These are phyloP conservation scores for Rhodotorula diobovata DNA, from an alignment of 768 basidiomycete genomes.

Conservation along the genomic window DNA sequence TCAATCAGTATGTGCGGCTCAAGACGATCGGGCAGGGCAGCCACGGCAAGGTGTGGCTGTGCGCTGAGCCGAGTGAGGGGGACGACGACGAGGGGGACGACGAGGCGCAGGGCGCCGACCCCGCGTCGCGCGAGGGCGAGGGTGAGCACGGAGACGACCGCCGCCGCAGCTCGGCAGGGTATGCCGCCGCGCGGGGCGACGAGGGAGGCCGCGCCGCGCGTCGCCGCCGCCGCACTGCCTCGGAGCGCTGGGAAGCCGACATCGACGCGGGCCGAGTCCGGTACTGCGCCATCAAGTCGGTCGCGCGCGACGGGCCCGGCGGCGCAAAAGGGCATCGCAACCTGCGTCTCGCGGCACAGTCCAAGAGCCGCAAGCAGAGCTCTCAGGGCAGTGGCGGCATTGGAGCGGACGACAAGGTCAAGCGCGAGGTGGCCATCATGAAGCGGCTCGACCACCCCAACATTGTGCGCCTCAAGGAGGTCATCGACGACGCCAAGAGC, in stretches of 20 bases:
- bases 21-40: conserved; percentile 77
- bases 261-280: conserved; percentile 20
- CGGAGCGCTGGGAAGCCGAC: conserved; percentile 36
- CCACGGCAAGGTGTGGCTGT: conserved; percentile 82
- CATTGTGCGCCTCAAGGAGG: conserved; percentile 66
- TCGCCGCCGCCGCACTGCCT: conserved; percentile 9
- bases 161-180: no score
- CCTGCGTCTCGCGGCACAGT: conserved; percentile 24
- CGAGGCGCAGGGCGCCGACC: no score
- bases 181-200: background rate
- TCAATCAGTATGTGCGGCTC: conserved; percentile 82
- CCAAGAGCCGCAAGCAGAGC: conserved; percentile 25
- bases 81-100: background rate
- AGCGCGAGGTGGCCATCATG: conserved; percentile 71
- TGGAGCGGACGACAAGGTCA: conserved; percentile 43
- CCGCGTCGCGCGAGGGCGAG: conserved; percentile 23
- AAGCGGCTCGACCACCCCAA: conserved; percentile 59
- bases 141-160: conserved; percentile 15
- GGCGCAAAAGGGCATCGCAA: conserved; percentile 9
- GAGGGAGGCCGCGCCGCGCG: conserved; percentile 1
- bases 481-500: conserved; percentile 84
- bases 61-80: conserved; percentile 53
- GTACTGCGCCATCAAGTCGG: conserved; percentile 51
- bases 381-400: conserved; percentile 33
- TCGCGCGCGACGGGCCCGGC: conserved; percentile 45